Percentiles rank a stretch among this genome's conserved stretches.
Evolutionary conservation across 306 rosid species (phyloP).

Genomic region (Lupinus albus): DNA sequence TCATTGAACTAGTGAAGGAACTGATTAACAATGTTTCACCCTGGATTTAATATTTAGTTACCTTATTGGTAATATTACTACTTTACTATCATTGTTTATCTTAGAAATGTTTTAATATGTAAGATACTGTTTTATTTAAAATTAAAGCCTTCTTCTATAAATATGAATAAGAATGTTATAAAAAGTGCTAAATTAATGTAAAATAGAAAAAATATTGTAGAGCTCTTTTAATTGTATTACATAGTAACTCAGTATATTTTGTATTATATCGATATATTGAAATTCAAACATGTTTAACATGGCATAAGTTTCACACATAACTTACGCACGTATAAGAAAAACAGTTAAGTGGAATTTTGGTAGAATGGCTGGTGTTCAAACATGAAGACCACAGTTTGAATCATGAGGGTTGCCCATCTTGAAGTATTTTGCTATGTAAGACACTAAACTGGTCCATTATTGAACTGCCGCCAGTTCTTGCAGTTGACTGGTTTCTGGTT

Average conservation of each 20-base stretch:
- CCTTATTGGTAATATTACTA: neutral
- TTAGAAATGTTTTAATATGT: neutral
- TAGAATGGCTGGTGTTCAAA: neutral
- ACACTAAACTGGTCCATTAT: neutral
- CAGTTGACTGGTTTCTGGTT: neutral
- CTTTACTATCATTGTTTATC: neutral
- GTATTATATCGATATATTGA: neutral
- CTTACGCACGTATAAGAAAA: neutral
- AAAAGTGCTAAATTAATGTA: too few relatives aligned
- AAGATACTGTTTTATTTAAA: too few relatives aligned
- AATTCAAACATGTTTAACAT: neutral
- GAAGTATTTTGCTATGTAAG: neutral
- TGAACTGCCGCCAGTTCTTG: neutral
- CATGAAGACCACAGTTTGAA: neutral
- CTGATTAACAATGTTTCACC: neutral
- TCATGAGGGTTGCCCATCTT: neutral
- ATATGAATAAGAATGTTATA: neutral
- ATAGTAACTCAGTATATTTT: too few relatives aligned
- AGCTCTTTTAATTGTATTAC: neutral
- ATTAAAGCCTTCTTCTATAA: too few relatives aligned
- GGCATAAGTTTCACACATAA: neutral
- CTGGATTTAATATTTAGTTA: neutral
- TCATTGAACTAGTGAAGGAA: too few relatives aligned
- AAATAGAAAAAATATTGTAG: neutral
- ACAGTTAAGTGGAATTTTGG: neutral